Evolutionary conservation across 2,329 filamentous ascomycete species (phyloP), one percentile per base, ranked within the genome.

Genomic region (Clonostachys rosea): DNA sequence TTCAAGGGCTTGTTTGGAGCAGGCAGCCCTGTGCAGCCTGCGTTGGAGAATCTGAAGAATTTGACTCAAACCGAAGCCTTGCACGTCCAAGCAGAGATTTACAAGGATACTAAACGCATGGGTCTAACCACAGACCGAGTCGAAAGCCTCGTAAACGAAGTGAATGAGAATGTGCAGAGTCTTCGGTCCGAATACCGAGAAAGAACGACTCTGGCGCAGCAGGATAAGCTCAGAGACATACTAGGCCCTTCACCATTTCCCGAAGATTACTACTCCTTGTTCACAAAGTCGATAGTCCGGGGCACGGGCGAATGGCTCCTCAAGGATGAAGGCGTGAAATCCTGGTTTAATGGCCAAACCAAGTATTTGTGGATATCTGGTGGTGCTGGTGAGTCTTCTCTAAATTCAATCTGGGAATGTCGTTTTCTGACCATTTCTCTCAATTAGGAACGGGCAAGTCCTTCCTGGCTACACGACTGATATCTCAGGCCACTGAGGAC

Each of bases 221-320:
- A 64, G 35, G 67, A 72, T 35, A 64, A 60, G 16, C 53, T 73
- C 9, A 69, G 67, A 40, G 61, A 63, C 16, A 61, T 74, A 1
- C 47, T 75, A 0, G 58, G 60, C 18, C 73, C 73, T 1, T 71
- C 69, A 0, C 68, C 67, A 0, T 71, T 65, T 20, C 63, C 72
- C 0, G 62, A 69, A 16, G 73, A 76, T 47, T 65, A 61, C 20
- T 74, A 65, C 48, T 60, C 62, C 5, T 60, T 63, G 18, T 71
- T 75, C 41, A 65, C 62, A 18, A 69, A 67, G 47, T 63, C 62
- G 2, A 59, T 66, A 5, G 63, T 73, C 0, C 57, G 60, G 2
- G 66, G 64, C 0, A 76, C 73, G 0, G 73, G 74, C 20, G 66
- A 74, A 37, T 76, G 73, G 73, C 58, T 76, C 9, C 56, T 68